phyloP scores from a whole-genome alignment of 1,139 yeast species.

The Entelexis paramagnoliae region DNA sequence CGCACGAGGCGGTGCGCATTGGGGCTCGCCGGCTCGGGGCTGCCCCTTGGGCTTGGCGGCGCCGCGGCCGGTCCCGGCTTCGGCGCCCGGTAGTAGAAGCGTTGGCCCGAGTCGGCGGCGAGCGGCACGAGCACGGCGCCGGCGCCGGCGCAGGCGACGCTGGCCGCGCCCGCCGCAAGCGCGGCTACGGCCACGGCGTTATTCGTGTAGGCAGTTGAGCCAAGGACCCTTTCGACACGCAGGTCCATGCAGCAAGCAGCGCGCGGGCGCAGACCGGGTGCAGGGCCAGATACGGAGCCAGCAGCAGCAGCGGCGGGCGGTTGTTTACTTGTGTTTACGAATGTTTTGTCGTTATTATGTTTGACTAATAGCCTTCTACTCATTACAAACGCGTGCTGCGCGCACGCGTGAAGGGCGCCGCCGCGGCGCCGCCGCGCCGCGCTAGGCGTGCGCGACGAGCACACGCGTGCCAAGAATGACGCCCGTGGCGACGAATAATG shows the following conservation, averaged over 20 bases:
- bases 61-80: background rate
- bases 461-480: constrained; percentile 12
- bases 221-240: constrained; percentile 2
- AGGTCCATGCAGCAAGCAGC: constrained; percentile 13
- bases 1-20: constrained; percentile 1
- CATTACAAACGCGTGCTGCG: no score
- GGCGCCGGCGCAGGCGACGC: constrained; percentile 17
- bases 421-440: no score
- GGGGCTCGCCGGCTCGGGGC: constrained; percentile 6
- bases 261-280: no score
- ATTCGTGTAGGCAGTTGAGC: background rate
- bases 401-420: no score
- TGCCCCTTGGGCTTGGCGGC: constrained; percentile 6
- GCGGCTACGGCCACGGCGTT: constrained; percentile 1
- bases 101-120: background rate
- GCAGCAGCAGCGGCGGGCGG: no score
- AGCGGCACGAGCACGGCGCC: constrained; percentile 13
- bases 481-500: constrained; percentile 17
- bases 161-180: background rate
- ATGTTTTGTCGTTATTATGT: no score
- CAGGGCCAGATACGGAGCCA: no score
- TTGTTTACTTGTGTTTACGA: no score
- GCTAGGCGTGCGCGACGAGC: background rate
- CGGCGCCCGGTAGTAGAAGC: constrained; percentile 12
- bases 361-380: background rate